These are phyloP conservation scores for Malus hybrid DNA, from an alignment of 331 rosid genomes.

Conservation along the genomic window DNA sequence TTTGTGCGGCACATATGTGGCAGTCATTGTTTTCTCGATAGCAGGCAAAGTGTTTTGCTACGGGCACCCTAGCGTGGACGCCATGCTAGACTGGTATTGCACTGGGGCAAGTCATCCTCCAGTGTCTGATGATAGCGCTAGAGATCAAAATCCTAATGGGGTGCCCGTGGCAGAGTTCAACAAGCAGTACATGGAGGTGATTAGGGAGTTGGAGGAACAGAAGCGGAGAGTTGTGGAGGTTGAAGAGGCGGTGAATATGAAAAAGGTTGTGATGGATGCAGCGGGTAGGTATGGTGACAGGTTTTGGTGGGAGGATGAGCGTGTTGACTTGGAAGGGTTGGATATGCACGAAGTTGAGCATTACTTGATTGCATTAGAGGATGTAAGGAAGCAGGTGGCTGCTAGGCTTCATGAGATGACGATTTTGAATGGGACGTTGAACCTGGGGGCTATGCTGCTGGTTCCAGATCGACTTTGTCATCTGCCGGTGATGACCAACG, in stretches of 20 bases:
- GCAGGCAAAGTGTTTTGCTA: conserved; percentile 36
- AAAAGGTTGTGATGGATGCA: conserved; percentile 4
- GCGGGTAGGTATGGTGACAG: conserved; percentile 43
- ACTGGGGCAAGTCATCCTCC: neutral
- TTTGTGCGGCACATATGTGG: conserved; percentile 32
- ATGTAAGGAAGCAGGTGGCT: conserved; percentile 25
- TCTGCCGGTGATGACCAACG: neutral
- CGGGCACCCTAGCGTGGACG: conserved; percentile 34
- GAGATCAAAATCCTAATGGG: neutral
- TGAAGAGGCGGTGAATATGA: neutral
- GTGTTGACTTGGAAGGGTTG: neutral
- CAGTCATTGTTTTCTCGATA: conserved; percentile 40
- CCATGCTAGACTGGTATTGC: conserved; percentile 21
- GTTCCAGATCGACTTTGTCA: neutral
- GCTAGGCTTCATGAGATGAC: neutral
- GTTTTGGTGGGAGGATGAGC: conserved; percentile 25
- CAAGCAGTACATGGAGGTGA: conserved; percentile 18
- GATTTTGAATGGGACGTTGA: neutral
- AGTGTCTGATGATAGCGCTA: neutral
- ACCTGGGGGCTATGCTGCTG: neutral
- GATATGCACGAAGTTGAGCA: neutral
- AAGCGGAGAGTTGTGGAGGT: conserved; percentile 17
- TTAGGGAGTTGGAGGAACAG: conserved; percentile 23
- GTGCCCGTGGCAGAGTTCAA: conserved; percentile 16
- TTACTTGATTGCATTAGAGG: neutral